Conservation (phyloP, 2,329 filamentous ascomycete species). For the Emmonsiellopsis sp. region DNA sequence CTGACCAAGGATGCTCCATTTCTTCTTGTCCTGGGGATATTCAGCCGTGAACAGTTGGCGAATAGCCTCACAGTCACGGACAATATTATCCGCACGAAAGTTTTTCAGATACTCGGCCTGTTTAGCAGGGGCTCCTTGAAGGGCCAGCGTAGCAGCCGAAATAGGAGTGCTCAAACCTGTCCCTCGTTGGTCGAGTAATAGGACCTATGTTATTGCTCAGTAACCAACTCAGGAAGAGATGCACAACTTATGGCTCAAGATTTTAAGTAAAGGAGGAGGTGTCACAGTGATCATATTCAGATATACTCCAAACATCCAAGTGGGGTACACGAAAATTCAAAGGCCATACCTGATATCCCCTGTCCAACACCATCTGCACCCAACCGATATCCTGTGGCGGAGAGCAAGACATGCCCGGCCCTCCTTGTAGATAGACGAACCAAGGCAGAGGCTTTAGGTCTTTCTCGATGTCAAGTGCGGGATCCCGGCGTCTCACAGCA, state of each 20-base stretch:
- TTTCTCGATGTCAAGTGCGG: conserved; percentile 42
- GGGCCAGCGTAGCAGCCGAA: conserved; percentile 59
- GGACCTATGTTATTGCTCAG: conserved; percentile 29
- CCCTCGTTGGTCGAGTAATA: conserved; percentile 85
- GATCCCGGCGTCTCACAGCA: conserved; percentile 58
- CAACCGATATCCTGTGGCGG: conserved; percentile 65
- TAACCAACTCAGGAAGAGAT: neutral
- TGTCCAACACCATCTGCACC: conserved; percentile 61
- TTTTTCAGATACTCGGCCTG: conserved; percentile 74
- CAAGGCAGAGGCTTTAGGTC: conserved; percentile 46
- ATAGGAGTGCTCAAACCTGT: conserved; percentile 78
- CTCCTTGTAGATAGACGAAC: conserved; percentile 71
- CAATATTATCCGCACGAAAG: conserved; percentile 84
- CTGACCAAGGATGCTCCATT: conserved; percentile 83
- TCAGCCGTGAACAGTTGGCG: conserved; percentile 62
- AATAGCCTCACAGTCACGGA: conserved; percentile 80
- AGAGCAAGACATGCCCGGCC: conserved; percentile 69
- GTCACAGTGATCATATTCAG: neutral
- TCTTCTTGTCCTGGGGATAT: conserved; percentile 58
- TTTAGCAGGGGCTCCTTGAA: conserved; percentile 52
- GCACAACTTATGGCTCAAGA: neutral
- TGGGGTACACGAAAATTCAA: too few species aligned
- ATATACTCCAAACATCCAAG: neutral
- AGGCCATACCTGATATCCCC: conserved; percentile 62
- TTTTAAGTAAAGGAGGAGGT: neutral